These are phyloP conservation scores for Corchorus olitorius DNA, from an alignment of 345 rosid species.

Conservation along the genomic window DNA sequence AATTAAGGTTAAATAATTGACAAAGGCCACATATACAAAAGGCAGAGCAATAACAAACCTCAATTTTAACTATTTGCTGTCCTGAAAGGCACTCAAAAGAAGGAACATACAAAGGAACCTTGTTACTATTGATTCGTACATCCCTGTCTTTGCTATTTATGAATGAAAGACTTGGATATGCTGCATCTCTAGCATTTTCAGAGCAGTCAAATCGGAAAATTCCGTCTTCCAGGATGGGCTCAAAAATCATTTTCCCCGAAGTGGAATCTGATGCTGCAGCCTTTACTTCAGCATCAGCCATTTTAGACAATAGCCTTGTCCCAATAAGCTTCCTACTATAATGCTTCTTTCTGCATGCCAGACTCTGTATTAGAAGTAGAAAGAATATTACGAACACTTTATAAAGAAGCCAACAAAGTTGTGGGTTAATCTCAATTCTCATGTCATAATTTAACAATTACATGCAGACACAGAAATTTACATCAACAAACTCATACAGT, in stretches of 20 bases:
- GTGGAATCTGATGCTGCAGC: constrained; percentile 32
- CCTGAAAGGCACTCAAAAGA: constrained; percentile 39
- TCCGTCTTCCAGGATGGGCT: constrained; percentile 73
- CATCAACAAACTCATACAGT: neutral
- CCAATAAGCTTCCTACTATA: constrained; percentile 10
- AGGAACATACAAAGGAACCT: constrained; percentile 60
- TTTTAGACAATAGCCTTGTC: constrained; percentile 30
- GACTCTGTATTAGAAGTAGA: neutral
- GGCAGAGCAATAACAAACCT: constrained; percentile 39
- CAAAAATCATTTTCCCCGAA: constrained; percentile 57
- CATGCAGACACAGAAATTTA: neutral
- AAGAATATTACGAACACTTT: neutral
- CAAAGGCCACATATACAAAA: neutral
- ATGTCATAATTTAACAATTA: neutral
- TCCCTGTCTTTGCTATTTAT: constrained; percentile 54
- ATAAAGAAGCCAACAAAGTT: constrained; percentile 3
- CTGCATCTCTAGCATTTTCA: constrained; percentile 50
- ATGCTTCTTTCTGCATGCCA: constrained; percentile 47
- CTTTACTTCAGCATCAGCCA: constrained; percentile 41
- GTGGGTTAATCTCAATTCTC: neutral
- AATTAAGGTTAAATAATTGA: neutral
- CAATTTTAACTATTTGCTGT: constrained; percentile 67
- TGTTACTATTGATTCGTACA: constrained; percentile 36
- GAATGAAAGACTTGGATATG: constrained; percentile 75
- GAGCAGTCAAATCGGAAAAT: constrained; percentile 83